Conservation (phyloP, 768 basidiomycete species). For the Pseudohyphozyma bogoriensis region DNA sequence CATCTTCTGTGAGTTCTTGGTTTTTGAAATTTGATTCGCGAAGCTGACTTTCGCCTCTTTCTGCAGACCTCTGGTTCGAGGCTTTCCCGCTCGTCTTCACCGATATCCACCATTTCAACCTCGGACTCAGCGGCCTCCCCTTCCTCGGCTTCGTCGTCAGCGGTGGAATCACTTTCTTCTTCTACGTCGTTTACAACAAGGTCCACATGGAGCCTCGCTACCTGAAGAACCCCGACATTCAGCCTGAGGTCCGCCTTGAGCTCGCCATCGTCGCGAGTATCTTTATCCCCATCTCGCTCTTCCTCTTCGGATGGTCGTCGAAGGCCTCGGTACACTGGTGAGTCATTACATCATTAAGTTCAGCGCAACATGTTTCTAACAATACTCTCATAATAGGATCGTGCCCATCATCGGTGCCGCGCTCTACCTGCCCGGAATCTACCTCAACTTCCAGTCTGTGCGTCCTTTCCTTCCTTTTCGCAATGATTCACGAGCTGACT, state of each 20-base stretch:
- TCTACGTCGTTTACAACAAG: constrained; percentile 23
- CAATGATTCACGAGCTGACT: background rate
- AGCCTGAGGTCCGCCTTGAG: constrained; percentile 20
- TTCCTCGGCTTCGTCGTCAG: constrained; percentile 34
- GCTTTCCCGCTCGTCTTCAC: constrained; percentile 36
- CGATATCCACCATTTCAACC: constrained; percentile 30
- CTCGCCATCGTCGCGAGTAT: constrained; percentile 16
- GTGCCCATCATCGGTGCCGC: constrained; percentile 10
- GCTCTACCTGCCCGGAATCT: constrained; percentile 21
- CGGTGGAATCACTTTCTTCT: constrained; percentile 11
- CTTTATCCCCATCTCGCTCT: constrained; percentile 28
- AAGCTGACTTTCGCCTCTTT: background rate
- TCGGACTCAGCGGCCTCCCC: constrained; percentile 27
- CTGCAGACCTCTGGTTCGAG: constrained; percentile 34
- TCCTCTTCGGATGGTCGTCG: constrained; percentile 36
- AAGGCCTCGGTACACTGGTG: constrained; percentile 32
- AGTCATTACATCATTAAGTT: too few relatives aligned
- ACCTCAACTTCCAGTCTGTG: constrained; percentile 11
- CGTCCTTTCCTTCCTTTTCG: constrained; percentile 8
- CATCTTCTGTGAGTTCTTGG: constrained; percentile 23
- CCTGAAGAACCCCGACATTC: background rate
- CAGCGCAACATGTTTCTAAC: too few relatives aligned
- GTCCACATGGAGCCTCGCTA: constrained; percentile 5
- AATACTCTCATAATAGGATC: constrained; percentile 20
- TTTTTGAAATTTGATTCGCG: background rate